phyloP scores from a whole-genome alignment of 257 asterid species.

The Coffea eugenioides region DNA sequence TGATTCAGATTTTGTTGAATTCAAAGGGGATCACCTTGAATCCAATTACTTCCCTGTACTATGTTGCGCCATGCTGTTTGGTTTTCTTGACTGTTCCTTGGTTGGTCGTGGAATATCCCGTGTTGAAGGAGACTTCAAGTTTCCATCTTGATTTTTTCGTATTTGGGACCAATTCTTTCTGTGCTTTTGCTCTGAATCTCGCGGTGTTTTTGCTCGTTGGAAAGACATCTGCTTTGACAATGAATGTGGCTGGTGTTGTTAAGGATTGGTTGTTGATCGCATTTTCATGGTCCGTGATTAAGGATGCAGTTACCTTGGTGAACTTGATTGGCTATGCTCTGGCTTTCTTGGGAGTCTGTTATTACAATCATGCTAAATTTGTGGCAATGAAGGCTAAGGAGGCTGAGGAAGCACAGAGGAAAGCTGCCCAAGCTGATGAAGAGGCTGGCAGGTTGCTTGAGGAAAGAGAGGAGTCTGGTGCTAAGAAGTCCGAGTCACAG shows the following conservation, averaged over 20 bases:
- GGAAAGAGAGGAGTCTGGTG: conserved; percentile 28
- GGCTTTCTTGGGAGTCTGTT: conserved; percentile 68
- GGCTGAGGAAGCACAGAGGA: conserved; percentile 52
- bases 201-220: conserved; percentile 73
- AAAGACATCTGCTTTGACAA: conserved; percentile 68
- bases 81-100: conserved; percentile 55
- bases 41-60: conserved; percentile 62
- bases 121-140: conserved; percentile 55
- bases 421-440: conserved; percentile 46
- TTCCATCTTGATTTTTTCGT: conserved; percentile 50
- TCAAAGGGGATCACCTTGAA: conserved; percentile 56
- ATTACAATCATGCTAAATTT: conserved; percentile 57
- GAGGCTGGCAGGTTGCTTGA: conserved; percentile 51
- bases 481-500: conserved; percentile 35
- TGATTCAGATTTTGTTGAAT: conserved; percentile 64
- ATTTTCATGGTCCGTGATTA: conserved; percentile 70
- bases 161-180: conserved; percentile 60
- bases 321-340: conserved; percentile 57
- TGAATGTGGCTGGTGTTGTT: conserved; percentile 78
- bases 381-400: conserved; percentile 56
- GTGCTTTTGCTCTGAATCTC: conserved; percentile 63
- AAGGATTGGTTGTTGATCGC: conserved; percentile 74
- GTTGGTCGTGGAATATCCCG: conserved; percentile 55
- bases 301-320: conserved; percentile 60
- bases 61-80: conserved; percentile 67